Evolutionary conservation across 2,329 filamentous ascomycete species (phyloP).

Genomic region (Pseudogymnoascus sp.): DNA sequence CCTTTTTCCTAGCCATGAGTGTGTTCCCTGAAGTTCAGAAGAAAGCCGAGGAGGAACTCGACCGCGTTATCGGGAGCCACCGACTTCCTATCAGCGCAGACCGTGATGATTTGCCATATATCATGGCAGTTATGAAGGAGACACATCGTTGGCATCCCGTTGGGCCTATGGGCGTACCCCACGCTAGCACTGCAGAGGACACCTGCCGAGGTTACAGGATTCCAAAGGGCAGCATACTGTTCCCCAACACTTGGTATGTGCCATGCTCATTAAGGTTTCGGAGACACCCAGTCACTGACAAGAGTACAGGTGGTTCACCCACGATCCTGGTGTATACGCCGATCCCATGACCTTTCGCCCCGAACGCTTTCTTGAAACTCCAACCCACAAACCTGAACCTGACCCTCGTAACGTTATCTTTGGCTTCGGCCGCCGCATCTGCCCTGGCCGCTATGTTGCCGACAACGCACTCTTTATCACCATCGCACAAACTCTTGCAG

Average conservation of each 20-base stretch:
- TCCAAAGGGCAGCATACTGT: conserved; percentile 38
- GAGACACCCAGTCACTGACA: conserved; percentile 1
- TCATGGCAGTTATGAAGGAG: conserved; percentile 38
- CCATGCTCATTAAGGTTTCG: neutral
- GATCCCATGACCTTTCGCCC: conserved; percentile 36
- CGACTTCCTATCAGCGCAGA: conserved; percentile 39
- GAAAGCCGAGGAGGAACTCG: conserved; percentile 38
- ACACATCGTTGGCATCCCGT: conserved; percentile 36
- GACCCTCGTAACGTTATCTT: conserved; percentile 9
- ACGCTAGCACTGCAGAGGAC: conserved; percentile 43
- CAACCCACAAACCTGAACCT: conserved; percentile 32
- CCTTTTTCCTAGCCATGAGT: conserved; percentile 34
- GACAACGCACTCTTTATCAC: conserved; percentile 16
- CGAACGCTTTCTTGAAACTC: conserved; percentile 19
- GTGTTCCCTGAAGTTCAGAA: conserved; percentile 35
- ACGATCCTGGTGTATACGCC: conserved; percentile 30
- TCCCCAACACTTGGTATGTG: conserved; percentile 14
- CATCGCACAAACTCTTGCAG: conserved; percentile 36
- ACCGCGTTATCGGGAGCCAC: conserved; percentile 35
- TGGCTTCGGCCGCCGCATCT: conserved; percentile 17
- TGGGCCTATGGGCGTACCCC: conserved; percentile 42
- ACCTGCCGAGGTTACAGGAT: conserved; percentile 46
- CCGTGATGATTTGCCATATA: conserved; percentile 32
- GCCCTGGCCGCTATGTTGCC: conserved; percentile 10
- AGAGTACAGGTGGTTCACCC: conserved; percentile 11